Conservation (phyloP, 2,329 filamentous ascomycete genomes). For the Sclerotinia sclerotiorum region DNA sequence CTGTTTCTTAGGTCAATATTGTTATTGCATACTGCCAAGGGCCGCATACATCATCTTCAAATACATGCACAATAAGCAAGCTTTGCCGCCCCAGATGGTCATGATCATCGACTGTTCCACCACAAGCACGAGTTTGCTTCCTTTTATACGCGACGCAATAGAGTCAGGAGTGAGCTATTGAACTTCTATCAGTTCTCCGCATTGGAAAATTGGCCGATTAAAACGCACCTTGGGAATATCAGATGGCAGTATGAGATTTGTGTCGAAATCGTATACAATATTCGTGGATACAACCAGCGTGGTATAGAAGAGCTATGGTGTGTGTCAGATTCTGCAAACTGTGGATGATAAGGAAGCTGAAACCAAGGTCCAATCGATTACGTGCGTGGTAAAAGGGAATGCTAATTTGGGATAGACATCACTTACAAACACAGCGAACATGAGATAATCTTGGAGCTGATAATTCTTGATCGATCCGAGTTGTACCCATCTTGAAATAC, state of each 20-base stretch:
- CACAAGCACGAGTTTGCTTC: slow-evolving; percentile 63
- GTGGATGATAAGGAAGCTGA: not conserved
- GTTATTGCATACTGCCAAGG: not conserved
- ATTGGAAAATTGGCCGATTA: not conserved
- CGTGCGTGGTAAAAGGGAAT: not conserved
- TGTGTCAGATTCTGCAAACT: not conserved
- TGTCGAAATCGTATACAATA: slow-evolving; percentile 54
- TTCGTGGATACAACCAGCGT: slow-evolving; percentile 56
- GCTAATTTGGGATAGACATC: not conserved
- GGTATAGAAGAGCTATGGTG: slow-evolving; percentile 49
- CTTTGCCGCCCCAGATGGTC: slow-evolving; percentile 57
- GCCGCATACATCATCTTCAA: slow-evolving; percentile 49
- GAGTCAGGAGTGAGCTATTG: slow-evolving; percentile 46
- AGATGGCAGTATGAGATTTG: slow-evolving; percentile 57
- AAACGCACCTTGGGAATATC: slow-evolving; percentile 40
- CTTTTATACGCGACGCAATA: slow-evolving; percentile 39
- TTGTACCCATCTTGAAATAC: slow-evolving; percentile 44
- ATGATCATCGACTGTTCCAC: slow-evolving; percentile 62
- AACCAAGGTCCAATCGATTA: not conserved
- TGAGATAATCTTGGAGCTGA: slow-evolving; percentile 56
- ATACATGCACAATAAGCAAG: slow-evolving; percentile 58
- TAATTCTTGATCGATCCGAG: slow-evolving; percentile 50
- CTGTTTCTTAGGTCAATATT: not conserved
- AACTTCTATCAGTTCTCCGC: not conserved
- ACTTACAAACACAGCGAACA: slow-evolving; percentile 53